Evolutionary conservation across 768 basidiomycete species (phyloP).

Genomic region (Lactifluus hygrophoroides): DNA sequence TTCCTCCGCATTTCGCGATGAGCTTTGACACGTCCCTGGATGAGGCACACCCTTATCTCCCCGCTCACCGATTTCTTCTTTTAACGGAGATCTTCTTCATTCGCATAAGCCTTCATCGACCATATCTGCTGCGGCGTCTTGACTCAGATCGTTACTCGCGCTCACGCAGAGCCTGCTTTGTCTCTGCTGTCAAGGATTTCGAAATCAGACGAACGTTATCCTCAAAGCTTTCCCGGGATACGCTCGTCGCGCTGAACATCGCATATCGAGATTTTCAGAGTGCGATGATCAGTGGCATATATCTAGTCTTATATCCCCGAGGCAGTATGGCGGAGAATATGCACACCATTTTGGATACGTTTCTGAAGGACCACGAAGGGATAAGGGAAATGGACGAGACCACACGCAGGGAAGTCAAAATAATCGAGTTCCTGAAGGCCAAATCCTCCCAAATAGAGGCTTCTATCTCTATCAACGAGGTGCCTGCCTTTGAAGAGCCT

Average conservation of each 20-base stretch:
- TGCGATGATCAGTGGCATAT: conserved; percentile 84
- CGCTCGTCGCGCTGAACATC: conserved; percentile 63
- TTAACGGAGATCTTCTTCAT: conserved; percentile 87
- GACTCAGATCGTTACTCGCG: conserved; percentile 72
- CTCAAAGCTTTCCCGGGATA: conserved; percentile 51
- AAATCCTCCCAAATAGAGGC: conserved; percentile 46
- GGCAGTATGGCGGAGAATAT: conserved; percentile 61
- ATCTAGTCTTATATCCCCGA: conserved; percentile 69
- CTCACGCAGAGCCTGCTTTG: conserved; percentile 82
- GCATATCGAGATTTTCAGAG: conserved; percentile 85
- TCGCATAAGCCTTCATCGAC: conserved; percentile 75
- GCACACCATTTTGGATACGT: conserved; percentile 73
- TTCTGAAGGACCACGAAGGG: conserved; percentile 57
- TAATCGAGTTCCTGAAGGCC: conserved; percentile 70
- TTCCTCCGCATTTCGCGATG: conserved; percentile 74
- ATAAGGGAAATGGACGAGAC: conserved; percentile 70
- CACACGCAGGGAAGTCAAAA: conserved; percentile 72
- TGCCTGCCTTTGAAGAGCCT: conserved; percentile 8
- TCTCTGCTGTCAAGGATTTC: conserved; percentile 84
- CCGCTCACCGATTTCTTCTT: conserved; percentile 80
- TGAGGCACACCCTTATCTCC: conserved; percentile 52
- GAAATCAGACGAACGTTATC: conserved; percentile 65
- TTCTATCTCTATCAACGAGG: conserved; percentile 15
- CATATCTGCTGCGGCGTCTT: conserved; percentile 76
- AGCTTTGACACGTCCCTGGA: conserved; percentile 75